phyloP scores from a whole-genome alignment of 768 basidiomycete genomes.

The Psilocybe sp. region DNA sequence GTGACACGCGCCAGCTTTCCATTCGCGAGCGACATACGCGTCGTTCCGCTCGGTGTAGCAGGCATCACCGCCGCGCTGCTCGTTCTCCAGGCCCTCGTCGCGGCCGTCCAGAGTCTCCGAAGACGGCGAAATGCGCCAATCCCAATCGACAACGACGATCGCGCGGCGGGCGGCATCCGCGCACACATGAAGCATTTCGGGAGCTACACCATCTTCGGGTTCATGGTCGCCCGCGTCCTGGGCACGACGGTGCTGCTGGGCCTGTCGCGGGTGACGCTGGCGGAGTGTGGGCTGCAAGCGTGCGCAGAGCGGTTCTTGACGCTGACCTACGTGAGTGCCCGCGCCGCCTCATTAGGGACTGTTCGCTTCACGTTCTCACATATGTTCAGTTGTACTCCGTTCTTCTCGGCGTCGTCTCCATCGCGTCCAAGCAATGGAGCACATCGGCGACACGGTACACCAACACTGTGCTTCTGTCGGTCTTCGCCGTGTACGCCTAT shows the following conservation, averaged over 20 bases:
- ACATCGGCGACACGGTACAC: conserved; percentile 23
- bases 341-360: neutral
- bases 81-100: too few relatives aligned
- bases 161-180: too few relatives aligned
- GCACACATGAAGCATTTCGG: neutral
- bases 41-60: too few relatives aligned
- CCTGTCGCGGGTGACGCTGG: conserved; percentile 1
- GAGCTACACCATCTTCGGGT: conserved; percentile 10
- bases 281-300: neutral
- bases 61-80: too few relatives aligned
- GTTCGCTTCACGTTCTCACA: neutral
- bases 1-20: too few relatives aligned
- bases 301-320: neutral
- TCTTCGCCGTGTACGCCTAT: conserved; percentile 44
- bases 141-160: too few relatives aligned
- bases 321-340: neutral
- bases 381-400: conserved; percentile 30
- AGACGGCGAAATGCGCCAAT: too few relatives aligned
- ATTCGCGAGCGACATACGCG: too few relatives aligned
- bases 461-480: conserved; percentile 26
- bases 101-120: too few relatives aligned
- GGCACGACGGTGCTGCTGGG: conserved; percentile 7
- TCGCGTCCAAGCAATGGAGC: conserved; percentile 29
- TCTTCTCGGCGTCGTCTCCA: conserved; percentile 35
- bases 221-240: conserved; percentile 12